Conservation (phyloP, 352 stramenopile genomes). For the Phytophthora citricola region DNA sequence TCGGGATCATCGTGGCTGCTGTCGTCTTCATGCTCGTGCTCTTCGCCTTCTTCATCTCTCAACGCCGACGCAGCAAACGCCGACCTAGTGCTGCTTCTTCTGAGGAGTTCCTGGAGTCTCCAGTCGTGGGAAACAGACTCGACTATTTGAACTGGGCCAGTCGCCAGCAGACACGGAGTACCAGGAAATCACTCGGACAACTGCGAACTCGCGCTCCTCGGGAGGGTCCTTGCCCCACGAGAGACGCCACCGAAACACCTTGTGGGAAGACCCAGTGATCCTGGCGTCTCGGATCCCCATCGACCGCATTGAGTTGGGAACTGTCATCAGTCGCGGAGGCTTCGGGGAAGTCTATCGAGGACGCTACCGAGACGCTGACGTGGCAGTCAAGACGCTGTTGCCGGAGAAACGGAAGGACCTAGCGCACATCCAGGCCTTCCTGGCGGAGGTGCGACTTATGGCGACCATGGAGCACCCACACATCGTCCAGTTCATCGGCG, state of each 20-base stretch:
- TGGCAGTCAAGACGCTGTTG: constrained; percentile 51
- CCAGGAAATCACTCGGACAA: constrained; percentile 22
- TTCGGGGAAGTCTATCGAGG: constrained; percentile 50
- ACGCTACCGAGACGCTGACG: constrained; percentile 40
- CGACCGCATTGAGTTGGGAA: constrained; percentile 41
- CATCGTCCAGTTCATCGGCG: constrained; percentile 54
- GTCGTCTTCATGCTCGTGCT: constrained; percentile 35
- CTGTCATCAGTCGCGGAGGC: constrained; percentile 37
- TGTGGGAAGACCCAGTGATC: constrained; percentile 49
- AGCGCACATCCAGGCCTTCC: constrained; percentile 43
- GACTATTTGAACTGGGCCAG: constrained; percentile 10
- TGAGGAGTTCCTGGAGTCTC: constrained; percentile 21
- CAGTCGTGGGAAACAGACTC: constrained; percentile 19
- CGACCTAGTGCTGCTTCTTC: constrained; percentile 14
- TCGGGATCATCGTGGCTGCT: constrained; percentile 30
- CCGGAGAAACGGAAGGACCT: constrained; percentile 48
- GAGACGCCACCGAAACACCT: constrained; percentile 10
- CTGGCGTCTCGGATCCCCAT: constrained; percentile 46
- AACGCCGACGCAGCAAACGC: constrained; percentile 24
- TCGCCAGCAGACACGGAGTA: constrained; percentile 25
- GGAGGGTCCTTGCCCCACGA: constrained; percentile 10
- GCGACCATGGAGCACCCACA: constrained; percentile 52
- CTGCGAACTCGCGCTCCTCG: constrained; percentile 26
- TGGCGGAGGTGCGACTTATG: constrained; percentile 50
- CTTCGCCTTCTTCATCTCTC: constrained; percentile 34